Percentiles rank a stretch among this genome's conserved stretches.
Evolutionary conservation across 257 asterid species (phyloP).

Genomic region (Haberlea rhodopensis): DNA sequence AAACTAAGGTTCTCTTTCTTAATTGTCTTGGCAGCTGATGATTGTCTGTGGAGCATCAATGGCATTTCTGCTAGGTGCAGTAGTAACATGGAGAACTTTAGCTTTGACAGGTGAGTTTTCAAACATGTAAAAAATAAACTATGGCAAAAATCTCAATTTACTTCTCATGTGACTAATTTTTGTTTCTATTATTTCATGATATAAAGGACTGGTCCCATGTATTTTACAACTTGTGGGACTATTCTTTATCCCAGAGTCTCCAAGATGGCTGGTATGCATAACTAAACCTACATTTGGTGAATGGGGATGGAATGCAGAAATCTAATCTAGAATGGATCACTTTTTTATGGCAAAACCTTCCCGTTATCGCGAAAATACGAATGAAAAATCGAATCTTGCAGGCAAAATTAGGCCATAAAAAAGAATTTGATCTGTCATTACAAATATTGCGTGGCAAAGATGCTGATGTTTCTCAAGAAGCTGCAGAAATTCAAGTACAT

Average conservation of each 20-base stretch:
- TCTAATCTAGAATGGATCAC: too few relatives aligned
- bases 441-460: constrained; percentile 61
- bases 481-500: constrained; percentile 68
- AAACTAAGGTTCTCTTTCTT: constrained; percentile 11
- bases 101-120: constrained; percentile 61
- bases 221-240: constrained; percentile 59
- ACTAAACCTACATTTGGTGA: neutral
- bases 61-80: constrained; percentile 60
- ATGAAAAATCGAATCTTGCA: constrained; percentile 26
- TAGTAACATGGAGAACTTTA: constrained; percentile 70
- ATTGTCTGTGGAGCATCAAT: constrained; percentile 77
- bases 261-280: constrained; percentile 86
- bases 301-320: too few relatives aligned
- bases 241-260: constrained; percentile 84
- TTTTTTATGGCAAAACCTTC: neutral
- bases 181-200: neutral
- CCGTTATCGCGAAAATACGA: neutral
- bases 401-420: constrained; percentile 73
- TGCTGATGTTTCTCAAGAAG: constrained; percentile 60
- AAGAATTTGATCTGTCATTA: constrained; percentile 64
- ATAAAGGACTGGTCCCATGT: constrained; percentile 75
- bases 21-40: constrained; percentile 60
- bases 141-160: neutral
- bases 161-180: constrained; percentile 2
- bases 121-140: neutral